Conservation (phyloP, 2,329 filamentous ascomycete species). For the Penicillium decumbens region DNA sequence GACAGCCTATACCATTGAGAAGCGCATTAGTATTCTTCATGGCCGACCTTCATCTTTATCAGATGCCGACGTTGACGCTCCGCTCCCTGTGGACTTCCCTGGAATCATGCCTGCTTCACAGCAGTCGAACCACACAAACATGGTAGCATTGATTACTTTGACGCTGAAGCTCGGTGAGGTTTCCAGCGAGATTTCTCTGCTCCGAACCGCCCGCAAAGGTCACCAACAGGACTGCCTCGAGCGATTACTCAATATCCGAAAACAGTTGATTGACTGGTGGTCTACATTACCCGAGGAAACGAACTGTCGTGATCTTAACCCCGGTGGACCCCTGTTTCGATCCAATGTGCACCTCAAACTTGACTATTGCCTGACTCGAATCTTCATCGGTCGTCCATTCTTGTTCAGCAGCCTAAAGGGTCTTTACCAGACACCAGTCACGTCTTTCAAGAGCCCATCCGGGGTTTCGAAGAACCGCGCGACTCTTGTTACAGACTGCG, state of each 20-base stretch:
- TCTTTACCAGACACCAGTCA: constrained; percentile 17
- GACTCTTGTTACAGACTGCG: constrained; percentile 49
- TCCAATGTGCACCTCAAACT: constrained; percentile 51
- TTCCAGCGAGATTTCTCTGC: constrained; percentile 39
- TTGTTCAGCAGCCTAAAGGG: constrained; percentile 43
- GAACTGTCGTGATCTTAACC: constrained; percentile 41
- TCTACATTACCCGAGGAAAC: constrained; percentile 36
- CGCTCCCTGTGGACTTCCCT: constrained; percentile 47
- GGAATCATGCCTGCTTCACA: constrained; percentile 42
- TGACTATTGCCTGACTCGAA: constrained; percentile 51
- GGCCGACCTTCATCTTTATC: constrained; percentile 53
- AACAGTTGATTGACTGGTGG: constrained; percentile 44
- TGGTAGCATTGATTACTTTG: constrained; percentile 47
- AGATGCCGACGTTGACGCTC: constrained; percentile 52
- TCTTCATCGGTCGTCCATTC: constrained; percentile 54
- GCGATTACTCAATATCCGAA: constrained; percentile 36
- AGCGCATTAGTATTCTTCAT: constrained; percentile 55
- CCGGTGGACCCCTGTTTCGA: constrained; percentile 43
- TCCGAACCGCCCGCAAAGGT: constrained; percentile 38
- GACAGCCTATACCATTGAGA: constrained; percentile 55
- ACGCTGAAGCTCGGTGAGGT: constrained; percentile 41
- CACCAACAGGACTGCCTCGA: constrained; percentile 42
- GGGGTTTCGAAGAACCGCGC: constrained; percentile 34
- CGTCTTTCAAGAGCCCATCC: constrained; percentile 27
- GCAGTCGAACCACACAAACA: constrained; percentile 45